A percentile compares a stretch with the other conserved stretches of the same genome.
These are phyloP conservation scores for Margaritispora aquatica DNA, from an alignment of 495 filamentous ascomycete species.

Conservation along the genomic window DNA sequence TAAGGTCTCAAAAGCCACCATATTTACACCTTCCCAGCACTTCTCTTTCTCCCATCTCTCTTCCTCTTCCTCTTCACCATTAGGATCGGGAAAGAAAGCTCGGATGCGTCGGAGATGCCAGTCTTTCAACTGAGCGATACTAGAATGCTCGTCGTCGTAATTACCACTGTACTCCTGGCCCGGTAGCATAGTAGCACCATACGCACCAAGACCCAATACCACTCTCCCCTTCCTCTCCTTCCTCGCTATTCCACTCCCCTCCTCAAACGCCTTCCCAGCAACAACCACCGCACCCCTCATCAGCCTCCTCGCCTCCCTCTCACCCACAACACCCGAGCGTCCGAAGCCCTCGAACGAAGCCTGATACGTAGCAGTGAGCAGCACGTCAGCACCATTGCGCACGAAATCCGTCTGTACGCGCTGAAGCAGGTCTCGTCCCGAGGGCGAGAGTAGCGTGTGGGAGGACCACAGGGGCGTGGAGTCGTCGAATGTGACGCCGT, in stretches of 20 bases:
- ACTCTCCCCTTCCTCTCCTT: conserved; percentile 9
- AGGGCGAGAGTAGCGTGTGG: conserved; percentile 44
- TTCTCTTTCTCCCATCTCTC: neutral
- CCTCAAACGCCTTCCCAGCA: conserved; percentile 4
- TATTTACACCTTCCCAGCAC: conserved; percentile 33
- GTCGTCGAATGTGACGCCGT: conserved; percentile 39
- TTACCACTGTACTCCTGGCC: conserved; percentile 56
- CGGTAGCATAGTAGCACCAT: conserved; percentile 59
- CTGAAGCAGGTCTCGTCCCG: conserved; percentile 39
- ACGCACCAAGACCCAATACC: conserved; percentile 56
- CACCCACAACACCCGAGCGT: neutral
- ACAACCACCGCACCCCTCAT: conserved; percentile 8
- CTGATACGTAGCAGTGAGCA: conserved; percentile 63
- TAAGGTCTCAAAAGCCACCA: conserved; percentile 61
- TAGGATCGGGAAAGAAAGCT: conserved; percentile 32
- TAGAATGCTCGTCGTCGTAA: conserved; percentile 44
- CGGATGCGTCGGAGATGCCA: conserved; percentile 52
- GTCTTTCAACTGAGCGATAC: conserved; percentile 32
- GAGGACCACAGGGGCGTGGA: conserved; percentile 61
- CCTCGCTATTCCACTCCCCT: neutral
- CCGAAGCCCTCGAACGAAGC: conserved; percentile 47
- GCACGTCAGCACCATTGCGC: conserved; percentile 46
- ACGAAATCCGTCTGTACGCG: conserved; percentile 49
- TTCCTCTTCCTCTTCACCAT: neutral
- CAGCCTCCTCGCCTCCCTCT: conserved; percentile 14